Conservation (phyloP, 371 early-diverging fungal species). For the Circinella minor region DNA sequence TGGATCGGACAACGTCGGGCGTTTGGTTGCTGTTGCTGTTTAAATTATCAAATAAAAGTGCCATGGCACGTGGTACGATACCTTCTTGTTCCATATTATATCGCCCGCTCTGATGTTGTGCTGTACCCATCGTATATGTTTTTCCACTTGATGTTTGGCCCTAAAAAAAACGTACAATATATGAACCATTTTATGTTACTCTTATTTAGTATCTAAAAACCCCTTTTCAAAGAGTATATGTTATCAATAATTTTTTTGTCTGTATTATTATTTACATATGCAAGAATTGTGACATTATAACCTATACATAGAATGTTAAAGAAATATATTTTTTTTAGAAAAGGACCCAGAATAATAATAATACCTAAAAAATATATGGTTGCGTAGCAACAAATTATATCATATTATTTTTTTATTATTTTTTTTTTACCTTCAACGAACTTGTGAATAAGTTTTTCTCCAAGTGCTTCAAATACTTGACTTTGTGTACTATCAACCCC, state of each 20-base stretch:
- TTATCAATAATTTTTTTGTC: too few relatives aligned
- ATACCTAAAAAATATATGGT: not conserved
- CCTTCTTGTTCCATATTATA: constrained; percentile 68
- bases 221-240: too few relatives aligned
- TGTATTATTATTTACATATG: constrained; percentile 78
- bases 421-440: constrained; percentile 45
- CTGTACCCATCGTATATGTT: constrained; percentile 99
- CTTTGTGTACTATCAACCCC: constrained; percentile 41
- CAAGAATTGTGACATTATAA: constrained; percentile 96
- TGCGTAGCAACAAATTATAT: not conserved
- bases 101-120: constrained; percentile 65
- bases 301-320: constrained; percentile 46
- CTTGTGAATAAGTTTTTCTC: constrained; percentile 42
- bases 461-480: constrained; percentile 46
- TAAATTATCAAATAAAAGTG: constrained; percentile 71
- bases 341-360: too few relatives aligned
- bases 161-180: constrained; percentile 19
- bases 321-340: not conserved
- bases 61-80: constrained; percentile 91
- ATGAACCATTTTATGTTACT: too few relatives aligned
- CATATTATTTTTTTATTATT: not conserved
- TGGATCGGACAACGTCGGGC: constrained; percentile 10
- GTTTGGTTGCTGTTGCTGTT: not conserved
- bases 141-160: constrained; percentile 97
- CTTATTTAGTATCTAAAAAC: not conserved